Evolutionary conservation across 768 basidiomycete genomes (phyloP).

Genomic region (Cystobasidium tubakii): DNA sequence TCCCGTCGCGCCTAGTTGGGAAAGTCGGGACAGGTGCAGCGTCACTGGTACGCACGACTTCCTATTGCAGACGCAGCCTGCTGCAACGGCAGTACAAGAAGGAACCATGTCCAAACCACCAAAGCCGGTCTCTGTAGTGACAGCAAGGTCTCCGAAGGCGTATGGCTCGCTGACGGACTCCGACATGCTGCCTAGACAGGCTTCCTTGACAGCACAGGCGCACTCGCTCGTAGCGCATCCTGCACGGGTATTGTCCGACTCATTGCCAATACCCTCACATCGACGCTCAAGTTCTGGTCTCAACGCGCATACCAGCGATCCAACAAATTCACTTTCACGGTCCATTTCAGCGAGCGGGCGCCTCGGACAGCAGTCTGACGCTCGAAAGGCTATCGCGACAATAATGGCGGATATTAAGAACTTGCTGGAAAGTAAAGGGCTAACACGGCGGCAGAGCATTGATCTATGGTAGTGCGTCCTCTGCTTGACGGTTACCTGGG

Average conservation of each 20-base stretch:
- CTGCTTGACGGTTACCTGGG: neutral
- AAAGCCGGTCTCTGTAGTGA: no score
- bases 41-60: no score
- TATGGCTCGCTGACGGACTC: no score
- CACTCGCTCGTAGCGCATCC: neutral
- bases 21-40: no score
- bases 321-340: neutral
- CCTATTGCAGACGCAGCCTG: no score
- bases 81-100: no score
- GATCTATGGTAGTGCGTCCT: constrained; percentile 20
- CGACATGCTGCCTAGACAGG: neutral
- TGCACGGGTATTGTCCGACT: neutral
- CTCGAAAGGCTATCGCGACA: neutral
- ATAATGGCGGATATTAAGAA: neutral
- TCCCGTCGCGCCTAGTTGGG: no score
- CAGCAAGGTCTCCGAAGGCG: no score
- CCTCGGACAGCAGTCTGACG: neutral
- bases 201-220: neutral
- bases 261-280: neutral
- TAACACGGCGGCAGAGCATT: neutral
- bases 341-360: neutral
- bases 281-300: neutral
- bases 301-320: neutral
- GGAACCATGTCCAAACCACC: no score
- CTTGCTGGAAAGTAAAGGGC: neutral